These are phyloP conservation scores for Boletus sp. DNA, from an alignment of 1,284 basidiomycete genomes.

Conservation along the genomic window DNA sequence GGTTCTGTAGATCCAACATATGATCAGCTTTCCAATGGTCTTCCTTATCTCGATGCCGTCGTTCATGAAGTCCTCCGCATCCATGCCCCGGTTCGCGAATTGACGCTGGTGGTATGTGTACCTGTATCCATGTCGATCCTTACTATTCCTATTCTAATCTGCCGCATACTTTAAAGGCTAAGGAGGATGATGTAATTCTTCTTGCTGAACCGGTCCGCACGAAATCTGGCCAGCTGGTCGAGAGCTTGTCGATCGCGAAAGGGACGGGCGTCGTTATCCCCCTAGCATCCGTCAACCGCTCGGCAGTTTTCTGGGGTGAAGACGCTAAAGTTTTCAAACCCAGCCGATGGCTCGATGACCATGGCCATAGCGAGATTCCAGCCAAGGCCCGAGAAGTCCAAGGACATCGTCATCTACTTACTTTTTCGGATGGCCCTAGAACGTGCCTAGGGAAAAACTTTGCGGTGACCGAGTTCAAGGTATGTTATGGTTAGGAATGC, in stretches of 20 bases:
- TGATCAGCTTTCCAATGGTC: constrained; percentile 19
- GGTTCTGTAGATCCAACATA: constrained; percentile 25
- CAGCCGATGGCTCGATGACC: constrained; percentile 35
- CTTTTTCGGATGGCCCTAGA: constrained; percentile 40
- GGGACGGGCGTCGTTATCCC: constrained; percentile 42
- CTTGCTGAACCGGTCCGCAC: constrained; percentile 32
- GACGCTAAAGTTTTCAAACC: constrained; percentile 38
- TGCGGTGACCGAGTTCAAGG: constrained; percentile 48
- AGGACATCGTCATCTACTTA: constrained; percentile 40
- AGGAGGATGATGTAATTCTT: constrained; percentile 52
- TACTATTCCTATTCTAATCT: background rate
- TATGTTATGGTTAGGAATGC: constrained; percentile 8
- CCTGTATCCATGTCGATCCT: background rate
- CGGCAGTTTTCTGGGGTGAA: constrained; percentile 43
- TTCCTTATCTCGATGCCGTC: constrained; percentile 36
- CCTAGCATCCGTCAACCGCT: constrained; percentile 44
- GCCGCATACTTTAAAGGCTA: constrained; percentile 17
- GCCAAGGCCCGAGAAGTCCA: constrained; percentile 35
- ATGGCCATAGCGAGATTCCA: constrained; percentile 13
- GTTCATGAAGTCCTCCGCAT: constrained; percentile 23
- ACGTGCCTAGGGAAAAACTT: constrained; percentile 42
- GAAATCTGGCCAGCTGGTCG: constrained; percentile 34
- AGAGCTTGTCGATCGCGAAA: constrained; percentile 40
- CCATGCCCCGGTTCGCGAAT: constrained; percentile 12
- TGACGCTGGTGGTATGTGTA: constrained; percentile 9